A percentile compares a stretch with the other conserved stretches of the same genome.
phyloP scores from a whole-genome alignment of 1,284 basidiomycete species.

The Inonotus hispidus region DNA sequence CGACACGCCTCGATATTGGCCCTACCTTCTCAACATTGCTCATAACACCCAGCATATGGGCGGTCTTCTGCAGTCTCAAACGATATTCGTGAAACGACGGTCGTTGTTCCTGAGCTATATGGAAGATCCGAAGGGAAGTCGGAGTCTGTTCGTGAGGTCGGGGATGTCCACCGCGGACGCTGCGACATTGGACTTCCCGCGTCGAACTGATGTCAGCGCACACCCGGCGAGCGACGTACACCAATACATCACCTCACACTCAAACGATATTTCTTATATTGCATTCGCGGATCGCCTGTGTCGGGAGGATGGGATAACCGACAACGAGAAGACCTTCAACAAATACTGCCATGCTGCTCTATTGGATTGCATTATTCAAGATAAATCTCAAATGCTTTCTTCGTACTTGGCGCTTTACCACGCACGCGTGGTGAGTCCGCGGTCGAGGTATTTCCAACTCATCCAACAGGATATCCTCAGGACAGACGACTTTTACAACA shows the following conservation, averaged over 20 bases:
- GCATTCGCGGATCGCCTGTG: slow-evolving; percentile 74
- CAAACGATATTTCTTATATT: slow-evolving; percentile 69
- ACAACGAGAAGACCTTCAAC: slow-evolving; percentile 58
- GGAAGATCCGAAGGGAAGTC: slow-evolving; percentile 88
- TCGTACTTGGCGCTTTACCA: slow-evolving; percentile 69
- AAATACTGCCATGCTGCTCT: slow-evolving; percentile 74
- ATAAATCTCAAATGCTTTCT: slow-evolving; percentile 76
- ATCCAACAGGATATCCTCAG: slow-evolving; percentile 66
- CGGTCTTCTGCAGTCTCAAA: slow-evolving; percentile 69
- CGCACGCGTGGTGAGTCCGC: slow-evolving; percentile 53
- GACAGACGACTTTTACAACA: slow-evolving; percentile 66
- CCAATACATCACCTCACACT: slow-evolving; percentile 82
- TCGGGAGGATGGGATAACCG: slow-evolving; percentile 49
- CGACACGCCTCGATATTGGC: slow-evolving; percentile 93
- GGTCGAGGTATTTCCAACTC: slow-evolving; percentile 56
- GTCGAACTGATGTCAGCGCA: slow-evolving; percentile 57
- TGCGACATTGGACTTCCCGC: slow-evolving; percentile 76
- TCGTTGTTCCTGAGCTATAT: slow-evolving; percentile 90
- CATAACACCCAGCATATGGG: slow-evolving; percentile 63
- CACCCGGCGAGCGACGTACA: slow-evolving; percentile 69
- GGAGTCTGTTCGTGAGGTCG: slow-evolving; percentile 81
- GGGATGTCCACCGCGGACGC: slow-evolving; percentile 72
- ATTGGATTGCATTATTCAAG: slow-evolving; percentile 83
- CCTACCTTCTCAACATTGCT: slow-evolving; percentile 76
- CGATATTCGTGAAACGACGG: slow-evolving; percentile 86